A percentile compares a stretch with the other conserved stretches of the same genome.
These are phyloP conservation scores for Paraphoma chrysanthemicola DNA, from an alignment of 2,329 filamentous ascomycete species.

Conservation along the genomic window DNA sequence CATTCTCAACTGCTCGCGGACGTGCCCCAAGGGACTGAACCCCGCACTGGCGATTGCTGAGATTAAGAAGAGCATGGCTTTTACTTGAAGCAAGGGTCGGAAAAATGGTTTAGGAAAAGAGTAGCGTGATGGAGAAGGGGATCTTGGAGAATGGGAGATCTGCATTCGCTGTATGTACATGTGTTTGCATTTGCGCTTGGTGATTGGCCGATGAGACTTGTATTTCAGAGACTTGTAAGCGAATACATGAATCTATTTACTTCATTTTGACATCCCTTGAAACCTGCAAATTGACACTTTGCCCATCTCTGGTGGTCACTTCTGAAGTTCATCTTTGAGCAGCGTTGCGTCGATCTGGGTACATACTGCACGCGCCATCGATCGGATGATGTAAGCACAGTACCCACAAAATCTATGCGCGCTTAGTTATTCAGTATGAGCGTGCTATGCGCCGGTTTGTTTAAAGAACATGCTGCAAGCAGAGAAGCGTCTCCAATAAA, in stretches of 20 bases:
- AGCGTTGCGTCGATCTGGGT: not conserved
- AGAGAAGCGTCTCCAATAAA: too few species aligned
- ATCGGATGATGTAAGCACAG: not conserved
- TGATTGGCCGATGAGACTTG: not conserved
- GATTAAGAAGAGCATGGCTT: constrained; percentile 97
- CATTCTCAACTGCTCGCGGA: constrained; percentile 97
- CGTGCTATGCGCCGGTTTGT: too few species aligned
- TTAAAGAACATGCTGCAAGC: too few species aligned
- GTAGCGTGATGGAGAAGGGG: too few species aligned
- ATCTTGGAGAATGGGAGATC: not conserved
- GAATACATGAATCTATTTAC: not conserved
- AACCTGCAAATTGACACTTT: not conserved
- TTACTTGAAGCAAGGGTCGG: constrained; percentile 36
- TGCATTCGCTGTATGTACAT: not conserved
- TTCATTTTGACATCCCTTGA: not conserved
- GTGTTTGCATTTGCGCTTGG: not conserved
- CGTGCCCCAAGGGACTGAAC: constrained; percentile 98
- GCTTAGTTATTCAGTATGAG: too few species aligned
- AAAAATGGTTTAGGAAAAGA: too few species aligned
- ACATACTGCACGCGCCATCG: not conserved
- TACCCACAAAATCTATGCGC: too few species aligned
- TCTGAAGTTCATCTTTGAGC: too few species aligned
- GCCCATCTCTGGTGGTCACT: too few species aligned
- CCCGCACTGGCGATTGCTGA: constrained; percentile 93
- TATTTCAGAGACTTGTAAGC: not conserved